These are phyloP conservation scores for Aulographum hederae DNA, from an alignment of 2,329 filamentous ascomycete genomes.

Conservation along the genomic window DNA sequence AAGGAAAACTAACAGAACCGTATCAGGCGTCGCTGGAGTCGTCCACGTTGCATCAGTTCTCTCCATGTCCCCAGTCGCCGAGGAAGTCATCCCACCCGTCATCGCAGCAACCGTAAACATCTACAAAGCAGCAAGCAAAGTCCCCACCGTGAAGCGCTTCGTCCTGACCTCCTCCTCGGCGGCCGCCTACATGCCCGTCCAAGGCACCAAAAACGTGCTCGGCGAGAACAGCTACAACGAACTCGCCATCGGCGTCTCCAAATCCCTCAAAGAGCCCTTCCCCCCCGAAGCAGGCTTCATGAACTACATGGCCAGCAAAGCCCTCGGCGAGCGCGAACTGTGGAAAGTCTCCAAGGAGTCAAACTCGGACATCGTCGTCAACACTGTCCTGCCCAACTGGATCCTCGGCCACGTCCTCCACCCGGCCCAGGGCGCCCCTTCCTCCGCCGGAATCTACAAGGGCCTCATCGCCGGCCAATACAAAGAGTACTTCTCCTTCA, in stretches of 20 bases:
- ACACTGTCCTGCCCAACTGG: slow-evolving; percentile 14
- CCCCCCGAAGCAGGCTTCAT: slow-evolving; percentile 26
- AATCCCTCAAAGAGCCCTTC: slow-evolving; percentile 27
- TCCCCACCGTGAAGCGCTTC: slow-evolving; percentile 3
- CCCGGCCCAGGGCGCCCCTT: slow-evolving; percentile 13
- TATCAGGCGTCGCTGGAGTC: slow-evolving; percentile 1
- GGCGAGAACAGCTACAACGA: slow-evolving; percentile 11
- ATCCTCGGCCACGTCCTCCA: slow-evolving; percentile 19
- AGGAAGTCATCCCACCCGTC: slow-evolving; percentile 22
- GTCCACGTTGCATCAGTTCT: slow-evolving; percentile 15
- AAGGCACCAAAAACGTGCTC: slow-evolving; percentile 7
- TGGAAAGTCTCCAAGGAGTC: slow-evolving; percentile 28
- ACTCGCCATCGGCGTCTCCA: slow-evolving; percentile 28
- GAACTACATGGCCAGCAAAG: slow-evolving; percentile 30
- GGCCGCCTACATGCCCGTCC: slow-evolving; percentile 1
- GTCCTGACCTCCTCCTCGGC: slow-evolving; percentile 4
- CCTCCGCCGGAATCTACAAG: slow-evolving; percentile 6
- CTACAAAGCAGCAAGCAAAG: slow-evolving; percentile 8
- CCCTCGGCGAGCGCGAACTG: slow-evolving; percentile 24
- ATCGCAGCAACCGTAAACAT: slow-evolving; percentile 10
- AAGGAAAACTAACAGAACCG: neutral
- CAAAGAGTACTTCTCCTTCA: slow-evolving; percentile 3
- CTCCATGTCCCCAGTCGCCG: slow-evolving; percentile 23
- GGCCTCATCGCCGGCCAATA: slow-evolving; percentile 11
- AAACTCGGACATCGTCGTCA: slow-evolving; percentile 12